These are phyloP conservation scores for Cytospora schulzeri DNA, from an alignment of 2,329 filamentous ascomycete genomes.

Conservation along the genomic window DNA sequence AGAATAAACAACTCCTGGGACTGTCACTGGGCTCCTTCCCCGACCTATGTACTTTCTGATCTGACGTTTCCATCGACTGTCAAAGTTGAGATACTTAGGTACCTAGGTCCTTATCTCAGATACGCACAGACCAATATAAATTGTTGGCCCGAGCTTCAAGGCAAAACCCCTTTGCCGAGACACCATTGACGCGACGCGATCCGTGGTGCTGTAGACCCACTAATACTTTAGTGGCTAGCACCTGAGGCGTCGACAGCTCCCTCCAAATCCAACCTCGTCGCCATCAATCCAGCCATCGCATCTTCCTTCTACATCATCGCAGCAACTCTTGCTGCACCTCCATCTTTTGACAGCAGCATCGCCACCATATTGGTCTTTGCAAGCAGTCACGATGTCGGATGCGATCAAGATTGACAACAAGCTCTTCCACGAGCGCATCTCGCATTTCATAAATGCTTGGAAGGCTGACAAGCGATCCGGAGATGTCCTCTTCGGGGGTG, in stretches of 20 bases:
- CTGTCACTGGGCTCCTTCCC: not conserved
- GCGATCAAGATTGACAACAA: conserved; percentile 89
- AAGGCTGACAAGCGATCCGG: conserved; percentile 91
- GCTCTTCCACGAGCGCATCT: conserved; percentile 90
- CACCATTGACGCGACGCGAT: conserved; percentile 20
- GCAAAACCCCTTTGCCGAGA: not conserved
- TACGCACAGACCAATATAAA: not conserved
- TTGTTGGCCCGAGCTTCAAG: conserved; percentile 11
- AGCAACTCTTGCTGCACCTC: conserved; percentile 25
- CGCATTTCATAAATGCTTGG: conserved; percentile 86
- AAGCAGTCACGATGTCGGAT: conserved; percentile 63
- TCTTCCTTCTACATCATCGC: conserved; percentile 18
- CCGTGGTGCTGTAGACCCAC: conserved; percentile 12
- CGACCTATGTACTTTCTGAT: not conserved
- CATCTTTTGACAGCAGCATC: conserved; percentile 24
- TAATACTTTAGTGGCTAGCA: conserved; percentile 20
- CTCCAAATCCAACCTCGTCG: conserved; percentile 14
- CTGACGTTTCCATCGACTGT: not conserved
- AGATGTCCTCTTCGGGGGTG: conserved; percentile 83
- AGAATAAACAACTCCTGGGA: not conserved
- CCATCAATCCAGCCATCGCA: conserved; percentile 8
- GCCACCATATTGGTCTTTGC: conserved; percentile 25
- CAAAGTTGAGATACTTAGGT: not conserved
- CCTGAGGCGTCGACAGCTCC: conserved; percentile 11
- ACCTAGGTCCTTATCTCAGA: too few species aligned